phyloP scores from a whole-genome alignment of 1,139 yeast species.

The Geotrichum klebahnii region DNA sequence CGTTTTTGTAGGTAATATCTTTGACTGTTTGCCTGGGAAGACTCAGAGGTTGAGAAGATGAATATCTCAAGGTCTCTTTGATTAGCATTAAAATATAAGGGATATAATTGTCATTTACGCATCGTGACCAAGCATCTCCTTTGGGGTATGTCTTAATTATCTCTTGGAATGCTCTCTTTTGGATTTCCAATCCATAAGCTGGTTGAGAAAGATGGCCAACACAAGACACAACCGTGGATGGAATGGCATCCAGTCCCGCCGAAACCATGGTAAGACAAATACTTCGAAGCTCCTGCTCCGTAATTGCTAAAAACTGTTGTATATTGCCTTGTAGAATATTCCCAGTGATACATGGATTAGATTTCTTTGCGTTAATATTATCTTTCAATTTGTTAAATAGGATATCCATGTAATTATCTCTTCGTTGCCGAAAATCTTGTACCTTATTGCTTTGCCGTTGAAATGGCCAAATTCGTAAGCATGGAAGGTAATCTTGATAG shows the following conservation, averaged over 20 bases:
- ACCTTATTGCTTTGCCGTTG: slow-evolving; percentile 32
- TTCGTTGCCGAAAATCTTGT: slow-evolving; percentile 42
- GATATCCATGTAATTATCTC: slow-evolving; percentile 54
- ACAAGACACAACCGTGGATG: slow-evolving; percentile 57
- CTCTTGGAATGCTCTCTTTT: slow-evolving; percentile 43
- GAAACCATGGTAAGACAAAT: slow-evolving; percentile 72
- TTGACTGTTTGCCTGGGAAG: slow-evolving; percentile 60
- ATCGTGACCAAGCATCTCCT: slow-evolving; percentile 48
- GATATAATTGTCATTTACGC: slow-evolving; percentile 42
- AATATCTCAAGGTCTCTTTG: slow-evolving; percentile 58
- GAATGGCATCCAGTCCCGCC: slow-evolving; percentile 74
- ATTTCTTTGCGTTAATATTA: slow-evolving; percentile 32
- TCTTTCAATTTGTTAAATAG: slow-evolving; percentile 35
- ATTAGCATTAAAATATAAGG: slow-evolving; percentile 55
- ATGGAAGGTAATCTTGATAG: slow-evolving; percentile 58
- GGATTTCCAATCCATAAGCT: slow-evolving; percentile 47
- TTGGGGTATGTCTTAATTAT: slow-evolving; percentile 39
- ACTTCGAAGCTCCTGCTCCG: slow-evolving; percentile 51
- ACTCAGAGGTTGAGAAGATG: slow-evolving; percentile 63
- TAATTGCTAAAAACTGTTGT: slow-evolving; percentile 27
- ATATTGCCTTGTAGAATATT: slow-evolving; percentile 36
- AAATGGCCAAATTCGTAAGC: slow-evolving; percentile 24
- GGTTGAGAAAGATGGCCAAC: slow-evolving; percentile 56
- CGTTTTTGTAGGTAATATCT: slow-evolving; percentile 42
- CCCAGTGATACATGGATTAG: slow-evolving; percentile 47